phyloP scores from a whole-genome alignment of 257 asterid genomes.

The Hygrophila difformis region DNA sequence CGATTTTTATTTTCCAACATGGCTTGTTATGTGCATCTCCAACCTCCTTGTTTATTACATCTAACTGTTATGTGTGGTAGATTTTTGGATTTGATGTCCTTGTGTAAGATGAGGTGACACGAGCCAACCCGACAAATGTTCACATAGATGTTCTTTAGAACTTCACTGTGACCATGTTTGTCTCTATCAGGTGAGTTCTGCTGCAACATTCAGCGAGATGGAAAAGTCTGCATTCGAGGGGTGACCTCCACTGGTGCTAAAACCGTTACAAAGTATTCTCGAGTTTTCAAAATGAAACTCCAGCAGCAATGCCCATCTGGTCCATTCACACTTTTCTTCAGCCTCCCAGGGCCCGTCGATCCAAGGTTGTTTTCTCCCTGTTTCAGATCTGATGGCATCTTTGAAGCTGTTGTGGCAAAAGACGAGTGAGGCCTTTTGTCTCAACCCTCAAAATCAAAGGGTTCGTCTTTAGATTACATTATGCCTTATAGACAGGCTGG shows the following conservation, averaged over 20 bases:
- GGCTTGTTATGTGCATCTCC: too few species aligned
- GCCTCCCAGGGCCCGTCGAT: constrained; percentile 81
- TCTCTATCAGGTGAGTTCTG: constrained; percentile 52
- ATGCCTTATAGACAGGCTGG: too few species aligned
- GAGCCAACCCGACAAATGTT: too few species aligned
- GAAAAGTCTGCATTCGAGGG: constrained; percentile 58
- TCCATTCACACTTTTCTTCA: constrained; percentile 63
- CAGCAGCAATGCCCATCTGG: constrained; percentile 81
- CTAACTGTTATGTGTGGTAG: too few species aligned
- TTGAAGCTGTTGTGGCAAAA: constrained; percentile 67
- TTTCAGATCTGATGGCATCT: constrained; percentile 69
- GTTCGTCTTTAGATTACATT: constrained; percentile 16
- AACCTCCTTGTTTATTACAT: too few species aligned
- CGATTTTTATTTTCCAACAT: neutral
- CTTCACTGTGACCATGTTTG: neutral
- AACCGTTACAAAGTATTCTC: constrained; percentile 36
- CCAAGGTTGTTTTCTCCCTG: constrained; percentile 52
- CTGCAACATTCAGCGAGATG: constrained; percentile 49
- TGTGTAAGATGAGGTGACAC: too few species aligned
- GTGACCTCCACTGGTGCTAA: constrained; percentile 61
- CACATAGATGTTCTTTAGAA: too few species aligned
- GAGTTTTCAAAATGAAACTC: constrained; percentile 59
- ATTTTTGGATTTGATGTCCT: too few species aligned
- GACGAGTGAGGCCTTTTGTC: constrained; percentile 17
- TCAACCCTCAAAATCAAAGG: constrained; percentile 2